Evolutionary conservation across 257 asterid genomes (phyloP).

Genomic region (Rhazya stricta): DNA sequence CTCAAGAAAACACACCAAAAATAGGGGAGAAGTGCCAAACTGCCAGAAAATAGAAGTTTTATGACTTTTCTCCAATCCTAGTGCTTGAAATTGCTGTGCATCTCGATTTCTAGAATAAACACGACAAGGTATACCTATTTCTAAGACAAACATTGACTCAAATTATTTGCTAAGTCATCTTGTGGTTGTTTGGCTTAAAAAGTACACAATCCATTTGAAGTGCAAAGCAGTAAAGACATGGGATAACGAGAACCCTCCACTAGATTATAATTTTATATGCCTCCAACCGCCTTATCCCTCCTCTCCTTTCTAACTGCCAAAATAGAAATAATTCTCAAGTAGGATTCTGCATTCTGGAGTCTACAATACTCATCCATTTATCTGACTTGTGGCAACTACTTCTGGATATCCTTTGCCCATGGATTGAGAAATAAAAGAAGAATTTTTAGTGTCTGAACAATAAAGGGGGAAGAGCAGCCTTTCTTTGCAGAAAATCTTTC

Average conservation of each 20-base stretch:
- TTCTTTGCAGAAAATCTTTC: slow-evolving; percentile 19
- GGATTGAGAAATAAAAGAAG: not conserved
- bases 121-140: not conserved
- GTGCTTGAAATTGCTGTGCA: not conserved
- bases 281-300: not conserved
- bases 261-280: not conserved
- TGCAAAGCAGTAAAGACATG: not conserved
- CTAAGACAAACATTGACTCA: not conserved
- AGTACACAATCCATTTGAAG: not conserved
- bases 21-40: not conserved
- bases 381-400: not conserved
- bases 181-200: not conserved
- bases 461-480: slow-evolving; percentile 12
- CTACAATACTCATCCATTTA: not conserved
- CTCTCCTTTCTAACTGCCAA: not conserved
- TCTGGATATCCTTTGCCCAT: not conserved
- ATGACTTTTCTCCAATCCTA: not conserved
- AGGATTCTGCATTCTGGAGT: not conserved
- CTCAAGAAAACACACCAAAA: not conserved
- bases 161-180: not conserved
- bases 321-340: not conserved
- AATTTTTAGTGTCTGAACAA: slow-evolving; percentile 10
- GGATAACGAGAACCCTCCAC: not conserved
- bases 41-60: not conserved
- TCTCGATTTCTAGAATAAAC: not conserved